Base-by-base conservation (phyloP, 495 filamentous ascomycete genomes). In the Penicillium paxilli region DNA sequence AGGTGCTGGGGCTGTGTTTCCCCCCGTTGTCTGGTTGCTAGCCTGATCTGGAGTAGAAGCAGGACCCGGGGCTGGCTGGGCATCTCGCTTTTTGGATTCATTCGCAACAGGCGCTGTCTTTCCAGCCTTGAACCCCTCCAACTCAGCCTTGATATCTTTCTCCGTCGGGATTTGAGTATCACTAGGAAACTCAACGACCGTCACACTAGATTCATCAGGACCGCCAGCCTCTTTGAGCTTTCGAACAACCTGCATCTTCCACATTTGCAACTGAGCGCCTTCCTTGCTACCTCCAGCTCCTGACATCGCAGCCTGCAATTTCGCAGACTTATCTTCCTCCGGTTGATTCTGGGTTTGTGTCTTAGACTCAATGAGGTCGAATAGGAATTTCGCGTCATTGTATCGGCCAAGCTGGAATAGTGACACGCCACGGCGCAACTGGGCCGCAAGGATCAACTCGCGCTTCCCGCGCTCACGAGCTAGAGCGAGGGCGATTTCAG, bases 361-460 rank as follows among this genome's bases (percentile, higher is more conserved):
- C 77, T 84, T 81, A 40, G 80, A 76, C 60, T 83, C 81, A 24
- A 88, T 81, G 69, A 86, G 81, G 16, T 75, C 78, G 20, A 94
- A 86, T 38, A 91, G 83, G 59, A 87, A 83, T 46, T 79, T 78
- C 11, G 92, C 85, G 72, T 98, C 90, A 5, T 83, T 92, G 55
- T 83, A 92, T 22, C 83, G 79, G 50, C 82, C 85, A 17, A 92
- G 71, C 42, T 83, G 79, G 66, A 84, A 90, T 8, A 93, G 73
- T 5, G 90, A 80, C 35, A 94, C 82, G 1, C 82, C 89, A 52
- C 94, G 80, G 44, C 94, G 82, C 57, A 96, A 80, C 67, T 98
- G 92, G 6, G 91, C 86, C 21, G 85, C 78, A 11, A 85, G 80
- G 66, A 97, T 92, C 9, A 87, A 77, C 61, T 95, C 90, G 25